These are phyloP conservation scores for Pelargonium exstipulatum DNA, from an alignment of 441 rosid species.

Conservation along the genomic window DNA sequence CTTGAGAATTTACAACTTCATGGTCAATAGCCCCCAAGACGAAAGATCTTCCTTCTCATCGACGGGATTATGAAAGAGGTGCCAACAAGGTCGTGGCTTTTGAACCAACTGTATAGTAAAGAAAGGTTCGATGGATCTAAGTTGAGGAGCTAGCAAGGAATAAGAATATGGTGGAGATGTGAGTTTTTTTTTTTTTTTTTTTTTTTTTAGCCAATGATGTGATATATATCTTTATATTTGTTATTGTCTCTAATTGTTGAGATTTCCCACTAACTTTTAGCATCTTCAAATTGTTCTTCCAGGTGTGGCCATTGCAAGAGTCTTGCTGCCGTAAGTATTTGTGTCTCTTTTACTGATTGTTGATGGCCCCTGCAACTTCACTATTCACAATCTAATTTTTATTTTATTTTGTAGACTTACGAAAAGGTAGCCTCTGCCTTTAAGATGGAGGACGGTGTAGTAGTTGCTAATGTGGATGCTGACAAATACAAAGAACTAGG, in stretches of 20 bases:
- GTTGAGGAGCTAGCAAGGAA: too few relatives aligned
- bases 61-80: too few relatives aligned
- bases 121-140: too few relatives aligned
- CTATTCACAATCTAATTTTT: conserved; percentile 7
- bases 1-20: too few relatives aligned
- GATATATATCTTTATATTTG: conserved; percentile 1
- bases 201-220: background rate
- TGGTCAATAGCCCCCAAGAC: too few relatives aligned
- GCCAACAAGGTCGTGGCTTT: too few relatives aligned
- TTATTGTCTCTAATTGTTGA: background rate
- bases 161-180: too few relatives aligned
- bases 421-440: conserved; percentile 88
- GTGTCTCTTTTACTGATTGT: conserved; percentile 2
- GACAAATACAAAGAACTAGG: conserved; percentile 70
- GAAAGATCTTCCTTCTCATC: too few relatives aligned
- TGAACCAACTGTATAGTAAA: too few relatives aligned
- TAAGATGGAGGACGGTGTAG: conserved; percentile 64
- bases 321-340: conserved; percentile 64
- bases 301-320: conserved; percentile 79
- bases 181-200: background rate
- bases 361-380: conserved; percentile 6
- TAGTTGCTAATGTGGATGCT: conserved; percentile 86
- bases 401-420: conserved; percentile 42
- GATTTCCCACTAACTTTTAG: conserved; percentile 5
- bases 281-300: conserved; percentile 21